Base-by-base conservation (phyloP, 345 rosid species). In the Eucalyptus sideroxylon region DNA sequence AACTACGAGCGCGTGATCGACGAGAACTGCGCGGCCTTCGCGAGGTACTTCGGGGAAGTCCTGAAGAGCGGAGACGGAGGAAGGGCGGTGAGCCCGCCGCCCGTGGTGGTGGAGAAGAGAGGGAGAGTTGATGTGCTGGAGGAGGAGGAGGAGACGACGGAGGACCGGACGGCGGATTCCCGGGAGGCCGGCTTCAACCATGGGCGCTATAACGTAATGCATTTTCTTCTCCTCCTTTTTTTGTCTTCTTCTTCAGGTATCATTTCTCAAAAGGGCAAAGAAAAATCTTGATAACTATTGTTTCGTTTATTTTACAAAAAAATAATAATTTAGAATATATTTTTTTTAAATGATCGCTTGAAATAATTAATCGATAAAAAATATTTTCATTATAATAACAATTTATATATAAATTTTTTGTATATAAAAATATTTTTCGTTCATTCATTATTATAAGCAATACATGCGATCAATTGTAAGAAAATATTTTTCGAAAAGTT, bases 161-260 rank as follows among this genome's bases (percentile, higher is more conserved):
- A 17, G 50, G 91, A 89, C 87, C 56, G 62, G 86, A 67, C 30
- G 88, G 91, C 86, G 89, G 87, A 92, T 88, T 55, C 86, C 16
- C 65, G 89, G 86, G 93, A 89, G 67, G 62, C 90, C 31, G 91
- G 89, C 69, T 44, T 90, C 65, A 55, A 91, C 89, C 90, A 93
- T 83, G 94, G 94, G 86, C 94, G 95, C 92, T 93, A 94, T 88
- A 94, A 94, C 92, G 96, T 95, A 94, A 94, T 91, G 83, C 85
- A 77, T 11, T 77, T 23, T 67, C 49, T 62, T 17, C 67, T 10
- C 23, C 50, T 85, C 50, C 69, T 51, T 26, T 53, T 86, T 87
- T 17, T 86, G 13, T 47, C 17, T 50, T 50, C 34, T 19, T 72
- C 27, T 72, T 72, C 26, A 8, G 13, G 9, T 21, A 37, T 21